These are phyloP conservation scores for Cryptococcus amylolentus DNA, from an alignment of 1,284 basidiomycete genomes.

Conservation along the genomic window DNA sequence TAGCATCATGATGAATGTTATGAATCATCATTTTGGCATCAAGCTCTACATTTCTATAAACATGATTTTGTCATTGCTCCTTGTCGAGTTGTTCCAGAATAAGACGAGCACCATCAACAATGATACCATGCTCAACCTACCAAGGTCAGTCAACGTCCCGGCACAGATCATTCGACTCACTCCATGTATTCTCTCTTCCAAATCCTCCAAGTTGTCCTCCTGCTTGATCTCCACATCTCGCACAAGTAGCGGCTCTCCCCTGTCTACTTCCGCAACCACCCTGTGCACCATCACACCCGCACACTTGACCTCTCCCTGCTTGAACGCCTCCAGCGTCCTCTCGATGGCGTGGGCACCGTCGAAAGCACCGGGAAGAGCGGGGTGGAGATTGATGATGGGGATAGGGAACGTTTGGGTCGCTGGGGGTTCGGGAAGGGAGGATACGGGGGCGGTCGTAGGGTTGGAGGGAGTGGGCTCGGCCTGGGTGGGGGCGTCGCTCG, in stretches of 20 bases:
- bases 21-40: background rate
- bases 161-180: conserved; percentile 21
- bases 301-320: conserved; percentile 68
- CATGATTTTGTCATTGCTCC: conserved; percentile 10
- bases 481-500: conserved; percentile 9
- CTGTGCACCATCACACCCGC: conserved; percentile 93
- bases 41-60: background rate
- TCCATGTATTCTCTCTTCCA: conserved; percentile 75
- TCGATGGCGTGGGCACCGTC: conserved; percentile 89
- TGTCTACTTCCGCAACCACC: conserved; percentile 90
- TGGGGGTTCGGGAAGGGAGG: conserved; percentile 17
- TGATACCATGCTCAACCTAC: conserved; percentile 78
- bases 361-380: conserved; percentile 89
- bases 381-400: conserved; percentile 94
- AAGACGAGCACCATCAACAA: conserved; percentile 75
- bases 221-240: conserved; percentile 69
- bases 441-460: background rate
- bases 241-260: conserved; percentile 81
- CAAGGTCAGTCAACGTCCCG: background rate
- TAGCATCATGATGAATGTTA: background rate
- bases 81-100: conserved; percentile 57
- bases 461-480: conserved; percentile 15
- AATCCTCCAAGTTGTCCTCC: conserved; percentile 68
- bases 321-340: conserved; percentile 82
- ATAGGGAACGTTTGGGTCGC: conserved; percentile 53